Evolutionary conservation across 306 rosid species (phyloP).

Genomic region (Fagus sylvatica): DNA sequence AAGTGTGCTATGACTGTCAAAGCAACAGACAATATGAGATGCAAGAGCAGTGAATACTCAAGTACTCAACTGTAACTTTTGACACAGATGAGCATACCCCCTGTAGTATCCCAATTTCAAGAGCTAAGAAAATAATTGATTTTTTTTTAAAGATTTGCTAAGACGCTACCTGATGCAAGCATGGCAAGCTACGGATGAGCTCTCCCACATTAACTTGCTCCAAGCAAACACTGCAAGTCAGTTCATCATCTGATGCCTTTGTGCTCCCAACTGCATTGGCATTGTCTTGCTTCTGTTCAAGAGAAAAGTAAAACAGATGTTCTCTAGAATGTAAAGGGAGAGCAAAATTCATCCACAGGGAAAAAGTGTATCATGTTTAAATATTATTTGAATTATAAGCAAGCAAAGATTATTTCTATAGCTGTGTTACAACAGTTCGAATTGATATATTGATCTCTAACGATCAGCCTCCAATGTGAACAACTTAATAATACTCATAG

Average conservation of each 20-base stretch:
- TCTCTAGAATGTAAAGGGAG: background rate
- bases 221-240: constrained; percentile 96
- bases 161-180: constrained; percentile 75
- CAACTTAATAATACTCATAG: background rate
- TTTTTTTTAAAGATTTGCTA: background rate
- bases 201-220: constrained; percentile 93
- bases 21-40: background rate
- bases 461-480: background rate
- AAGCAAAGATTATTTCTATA: background rate
- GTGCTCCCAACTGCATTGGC: constrained; percentile 48
- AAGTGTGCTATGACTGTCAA: background rate
- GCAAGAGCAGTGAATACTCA: background rate
- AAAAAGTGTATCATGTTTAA: background rate
- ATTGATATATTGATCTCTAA: background rate
- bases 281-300: constrained; percentile 50
- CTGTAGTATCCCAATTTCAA: background rate
- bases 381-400: background rate
- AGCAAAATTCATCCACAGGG: background rate
- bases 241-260: constrained; percentile 76
- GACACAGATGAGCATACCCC: background rate
- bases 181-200: constrained; percentile 91
- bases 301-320: background rate
- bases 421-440: background rate
- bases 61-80: background rate
- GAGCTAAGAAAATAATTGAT: background rate